Evolutionary conservation across 768 basidiomycete genomes (phyloP).

Genomic region (Floccularia luteovirens): DNA sequence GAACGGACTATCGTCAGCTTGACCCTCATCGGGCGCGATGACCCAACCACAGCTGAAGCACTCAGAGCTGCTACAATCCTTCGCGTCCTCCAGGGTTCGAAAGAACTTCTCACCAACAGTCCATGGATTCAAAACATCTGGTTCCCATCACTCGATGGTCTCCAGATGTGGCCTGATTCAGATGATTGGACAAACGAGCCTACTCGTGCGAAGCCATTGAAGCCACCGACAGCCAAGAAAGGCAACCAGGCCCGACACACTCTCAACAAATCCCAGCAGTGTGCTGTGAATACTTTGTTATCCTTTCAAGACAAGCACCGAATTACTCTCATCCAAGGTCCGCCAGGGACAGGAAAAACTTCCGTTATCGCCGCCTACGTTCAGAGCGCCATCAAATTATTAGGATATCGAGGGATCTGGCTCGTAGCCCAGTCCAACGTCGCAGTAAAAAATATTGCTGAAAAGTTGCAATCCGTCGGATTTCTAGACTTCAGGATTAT

Average conservation of each 20-base stretch:
- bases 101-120: conserved; percentile 25
- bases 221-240: conserved; percentile 1
- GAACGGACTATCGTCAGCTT: conserved; percentile 28
- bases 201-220: background rate
- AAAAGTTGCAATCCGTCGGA: conserved; percentile 53
- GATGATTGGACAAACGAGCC: conserved; percentile 19
- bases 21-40: conserved; percentile 45
- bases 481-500: conserved; percentile 57
- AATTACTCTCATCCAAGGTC: conserved; percentile 42
- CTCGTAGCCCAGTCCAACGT: conserved; percentile 82
- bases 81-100: conserved; percentile 31
- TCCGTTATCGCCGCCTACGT: conserved; percentile 66
- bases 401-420: conserved; percentile 52
- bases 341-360: conserved; percentile 70
- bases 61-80: conserved; percentile 33
- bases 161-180: conserved; percentile 28
- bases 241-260: conserved; percentile 4
- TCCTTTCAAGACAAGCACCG: conserved; percentile 23
- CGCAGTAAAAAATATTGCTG: conserved; percentile 86
- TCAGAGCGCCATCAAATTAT: conserved; percentile 30
- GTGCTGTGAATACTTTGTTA: conserved; percentile 41
- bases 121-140: conserved; percentile 46
- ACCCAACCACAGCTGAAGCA: conserved; percentile 51
- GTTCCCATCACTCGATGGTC: conserved; percentile 22
- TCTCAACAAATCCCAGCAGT: conserved; percentile 40